phyloP scores from a whole-genome alignment of 2,329 filamentous ascomycete species.

The Ophiostoma piceae region DNA sequence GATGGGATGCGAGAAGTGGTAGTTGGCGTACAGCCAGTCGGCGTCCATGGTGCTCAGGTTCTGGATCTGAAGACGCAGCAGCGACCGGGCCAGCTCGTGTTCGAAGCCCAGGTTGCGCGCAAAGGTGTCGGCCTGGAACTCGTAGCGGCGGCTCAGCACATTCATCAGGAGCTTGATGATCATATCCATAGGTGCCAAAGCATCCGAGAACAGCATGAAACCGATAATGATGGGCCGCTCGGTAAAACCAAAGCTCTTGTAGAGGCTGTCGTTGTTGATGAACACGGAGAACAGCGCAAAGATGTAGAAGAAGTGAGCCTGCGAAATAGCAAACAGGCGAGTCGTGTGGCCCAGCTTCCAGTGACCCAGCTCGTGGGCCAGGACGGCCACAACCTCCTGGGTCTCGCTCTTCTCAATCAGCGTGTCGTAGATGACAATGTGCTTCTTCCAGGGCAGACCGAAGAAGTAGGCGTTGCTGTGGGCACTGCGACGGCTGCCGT shows the following conservation, averaged over 20 bases:
- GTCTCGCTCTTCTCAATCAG: constrained; percentile 91
- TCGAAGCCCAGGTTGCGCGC: constrained; percentile 80
- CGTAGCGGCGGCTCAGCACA: constrained; percentile 85
- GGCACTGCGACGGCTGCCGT: constrained; percentile 80
- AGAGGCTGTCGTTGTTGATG: constrained; percentile 89
- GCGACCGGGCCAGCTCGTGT: constrained; percentile 72
- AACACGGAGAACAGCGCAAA: constrained; percentile 96
- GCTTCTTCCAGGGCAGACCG: constrained; percentile 98
- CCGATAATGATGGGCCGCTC: constrained; percentile 91
- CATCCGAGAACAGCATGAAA: constrained; percentile 95
- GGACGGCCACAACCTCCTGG: constrained; percentile 87
- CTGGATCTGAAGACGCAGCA: constrained; percentile 97
- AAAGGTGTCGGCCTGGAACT: constrained; percentile 94
- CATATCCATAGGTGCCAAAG: constrained; percentile 91
- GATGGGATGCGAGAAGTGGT: constrained; percentile 97
- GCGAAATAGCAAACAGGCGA: constrained; percentile 78
- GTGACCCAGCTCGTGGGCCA: constrained; percentile 94
- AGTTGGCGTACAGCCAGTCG: constrained; percentile 96
- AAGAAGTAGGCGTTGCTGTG: constrained; percentile 94
- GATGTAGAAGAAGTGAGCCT: constrained; percentile 94
- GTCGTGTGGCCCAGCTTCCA: constrained; percentile 96
- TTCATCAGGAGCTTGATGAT: constrained; percentile 95
- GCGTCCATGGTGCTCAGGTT: constrained; percentile 98
- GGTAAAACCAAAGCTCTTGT: constrained; percentile 84
- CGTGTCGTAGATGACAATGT: constrained; percentile 99